Percentiles rank a stretch among this genome's conserved stretches.
Evolutionary conservation across 2,329 filamentous ascomycete species (phyloP).

Genomic region (Dothistroma septosporum): DNA sequence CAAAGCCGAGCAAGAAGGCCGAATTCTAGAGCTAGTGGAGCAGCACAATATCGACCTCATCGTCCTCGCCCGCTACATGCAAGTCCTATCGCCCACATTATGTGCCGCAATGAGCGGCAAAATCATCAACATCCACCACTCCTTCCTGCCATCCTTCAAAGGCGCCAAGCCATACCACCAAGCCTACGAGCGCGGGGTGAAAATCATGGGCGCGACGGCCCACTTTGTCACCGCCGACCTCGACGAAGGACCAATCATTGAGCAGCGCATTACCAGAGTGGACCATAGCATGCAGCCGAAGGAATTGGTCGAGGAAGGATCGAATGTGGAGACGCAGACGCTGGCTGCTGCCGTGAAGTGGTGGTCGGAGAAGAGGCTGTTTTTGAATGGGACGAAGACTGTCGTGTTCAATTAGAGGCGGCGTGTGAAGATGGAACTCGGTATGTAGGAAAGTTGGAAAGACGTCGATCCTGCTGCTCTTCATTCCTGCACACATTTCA

Average conservation of each 20-base stretch:
- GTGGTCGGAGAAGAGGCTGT: constrained; percentile 73
- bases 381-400: constrained; percentile 75
- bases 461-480: too few relatives aligned
- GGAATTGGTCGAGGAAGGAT: constrained; percentile 73
- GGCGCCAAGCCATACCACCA: constrained; percentile 85
- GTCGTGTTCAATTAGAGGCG: constrained; percentile 61
- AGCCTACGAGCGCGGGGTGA: constrained; percentile 79
- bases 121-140: constrained; percentile 92
- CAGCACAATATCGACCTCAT: constrained; percentile 71
- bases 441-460: too few relatives aligned
- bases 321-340: constrained; percentile 79
- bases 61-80: constrained; percentile 82
- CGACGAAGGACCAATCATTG: constrained; percentile 83
- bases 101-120: constrained; percentile 76
- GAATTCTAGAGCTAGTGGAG: constrained; percentile 66
- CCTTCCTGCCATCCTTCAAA: constrained; percentile 82
- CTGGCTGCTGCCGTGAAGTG: constrained; percentile 78
- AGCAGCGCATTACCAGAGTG: constrained; percentile 74
- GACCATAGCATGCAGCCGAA: constrained; percentile 73
- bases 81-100: constrained; percentile 70
- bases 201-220: constrained; percentile 81
- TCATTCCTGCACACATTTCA: too few relatives aligned
- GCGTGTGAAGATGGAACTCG: too few relatives aligned
- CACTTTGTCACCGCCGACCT: constrained; percentile 83
- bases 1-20: constrained; percentile 67